These are phyloP conservation scores for Apophysomyces ossiformis DNA, from an alignment of 371 early-diverging fungal genomes.

Conservation along the genomic window DNA sequence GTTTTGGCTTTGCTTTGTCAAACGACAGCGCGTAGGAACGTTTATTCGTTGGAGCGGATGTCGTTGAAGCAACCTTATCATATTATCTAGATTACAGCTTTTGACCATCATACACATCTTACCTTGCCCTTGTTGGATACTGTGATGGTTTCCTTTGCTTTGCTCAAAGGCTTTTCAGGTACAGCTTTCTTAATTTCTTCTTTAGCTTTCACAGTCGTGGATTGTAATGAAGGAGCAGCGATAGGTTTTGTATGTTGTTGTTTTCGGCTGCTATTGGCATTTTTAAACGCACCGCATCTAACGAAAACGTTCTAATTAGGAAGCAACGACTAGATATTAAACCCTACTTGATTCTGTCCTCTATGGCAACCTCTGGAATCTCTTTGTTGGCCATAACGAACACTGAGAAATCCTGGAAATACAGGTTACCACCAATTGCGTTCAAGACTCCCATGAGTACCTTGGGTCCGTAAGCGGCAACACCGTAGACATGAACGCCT, in stretches of 20 bases:
- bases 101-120: neutral
- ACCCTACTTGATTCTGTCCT: conserved; percentile 32
- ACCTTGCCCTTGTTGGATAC: neutral
- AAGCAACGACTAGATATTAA: neutral
- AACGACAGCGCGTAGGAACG: conserved; percentile 13
- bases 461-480: conserved; percentile 19
- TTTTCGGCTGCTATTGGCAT: neutral
- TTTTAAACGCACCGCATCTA: conserved; percentile 5
- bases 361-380: conserved; percentile 29
- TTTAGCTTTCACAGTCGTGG: neutral
- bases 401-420: conserved; percentile 15
- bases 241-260: neutral
- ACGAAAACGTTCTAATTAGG: neutral
- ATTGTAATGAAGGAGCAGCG: neutral
- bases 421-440: too few relatives aligned
- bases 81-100: too few relatives aligned
- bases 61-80: neutral
- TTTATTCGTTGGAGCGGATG: conserved; percentile 10
- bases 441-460: neutral
- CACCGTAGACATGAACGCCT: conserved; percentile 23
- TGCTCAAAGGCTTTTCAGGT: neutral
- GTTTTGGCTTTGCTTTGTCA: conserved; percentile 3
- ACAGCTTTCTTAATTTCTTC: neutral
- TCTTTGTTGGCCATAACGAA: conserved; percentile 17
- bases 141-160: neutral